Conservation (phyloP, 306 rosid genomes). For the Trichosanthes truncata region DNA sequence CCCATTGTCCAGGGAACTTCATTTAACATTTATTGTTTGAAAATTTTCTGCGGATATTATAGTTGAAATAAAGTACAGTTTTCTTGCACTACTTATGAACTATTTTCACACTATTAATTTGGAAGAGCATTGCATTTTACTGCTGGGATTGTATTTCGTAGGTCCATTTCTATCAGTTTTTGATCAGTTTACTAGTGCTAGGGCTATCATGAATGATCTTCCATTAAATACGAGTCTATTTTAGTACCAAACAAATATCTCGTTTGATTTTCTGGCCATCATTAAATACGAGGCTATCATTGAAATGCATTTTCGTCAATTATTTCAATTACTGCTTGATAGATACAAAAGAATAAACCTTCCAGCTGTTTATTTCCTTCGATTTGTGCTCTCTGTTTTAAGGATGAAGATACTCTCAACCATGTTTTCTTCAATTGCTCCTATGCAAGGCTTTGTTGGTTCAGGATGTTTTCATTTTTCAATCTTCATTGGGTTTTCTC, state of each 20-base stretch:
- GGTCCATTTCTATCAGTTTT: not conserved
- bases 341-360: no score
- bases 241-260: not conserved
- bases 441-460: no score
- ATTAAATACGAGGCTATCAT: no score
- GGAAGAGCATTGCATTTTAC: constrained; percentile 1
- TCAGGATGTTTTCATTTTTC: no score
- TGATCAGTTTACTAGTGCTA: not conserved
- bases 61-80: not conserved
- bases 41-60: not conserved
- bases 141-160: not conserved
- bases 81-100: not conserved
- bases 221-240: not conserved
- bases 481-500: no score
- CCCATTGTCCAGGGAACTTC: not conserved
- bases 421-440: no score
- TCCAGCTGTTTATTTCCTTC: no score
- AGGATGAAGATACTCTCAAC: no score
- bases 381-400: no score
- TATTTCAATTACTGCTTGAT: not conserved
- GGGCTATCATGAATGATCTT: not conserved
- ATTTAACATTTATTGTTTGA: not conserved
- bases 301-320: not conserved
- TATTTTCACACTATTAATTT: not conserved
- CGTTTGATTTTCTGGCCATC: not conserved